Conservation (phyloP, 345 rosid species). For the Lepidium sativum region DNA sequence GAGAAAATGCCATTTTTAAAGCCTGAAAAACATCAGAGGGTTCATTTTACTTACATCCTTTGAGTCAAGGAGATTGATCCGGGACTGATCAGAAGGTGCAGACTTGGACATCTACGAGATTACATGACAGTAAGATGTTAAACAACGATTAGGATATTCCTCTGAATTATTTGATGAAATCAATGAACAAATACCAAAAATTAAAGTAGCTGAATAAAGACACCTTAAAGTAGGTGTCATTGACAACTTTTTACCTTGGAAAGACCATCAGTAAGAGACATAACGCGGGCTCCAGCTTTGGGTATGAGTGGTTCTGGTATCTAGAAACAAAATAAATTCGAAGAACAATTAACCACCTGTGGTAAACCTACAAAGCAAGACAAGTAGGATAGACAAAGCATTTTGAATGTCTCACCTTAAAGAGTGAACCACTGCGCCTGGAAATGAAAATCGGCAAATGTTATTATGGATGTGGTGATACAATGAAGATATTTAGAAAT, state of each 20-base stretch:
- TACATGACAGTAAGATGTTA: conserved; percentile 1
- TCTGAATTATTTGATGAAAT: background rate
- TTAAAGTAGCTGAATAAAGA: background rate
- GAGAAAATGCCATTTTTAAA: background rate
- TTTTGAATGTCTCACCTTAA: conserved; percentile 50
- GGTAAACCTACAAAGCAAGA: conserved; percentile 13
- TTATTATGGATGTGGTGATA: background rate
- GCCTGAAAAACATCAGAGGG: too few species aligned
- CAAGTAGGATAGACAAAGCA: conserved; percentile 14
- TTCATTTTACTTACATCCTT: conserved; percentile 62
- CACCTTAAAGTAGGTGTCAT: background rate
- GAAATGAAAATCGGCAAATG: conserved; percentile 14
- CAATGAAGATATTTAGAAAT: background rate
- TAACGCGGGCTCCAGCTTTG: conserved; percentile 75
- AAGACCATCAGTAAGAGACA: conserved; percentile 93
- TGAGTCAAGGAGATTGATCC: conserved; percentile 91
- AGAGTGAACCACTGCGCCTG: conserved; percentile 74
- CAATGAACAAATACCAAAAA: too few species aligned
- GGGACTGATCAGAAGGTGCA: conserved; percentile 83
- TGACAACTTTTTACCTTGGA: conserved; percentile 48
- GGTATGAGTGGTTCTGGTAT: conserved; percentile 89
- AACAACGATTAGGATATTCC: background rate
- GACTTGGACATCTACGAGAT: conserved; percentile 90
- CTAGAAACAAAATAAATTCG: conserved; percentile 31
- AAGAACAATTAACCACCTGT: background rate